Conservation (phyloP, 23 red algal genomes). For the Porphyridium purpureum region DNA sequence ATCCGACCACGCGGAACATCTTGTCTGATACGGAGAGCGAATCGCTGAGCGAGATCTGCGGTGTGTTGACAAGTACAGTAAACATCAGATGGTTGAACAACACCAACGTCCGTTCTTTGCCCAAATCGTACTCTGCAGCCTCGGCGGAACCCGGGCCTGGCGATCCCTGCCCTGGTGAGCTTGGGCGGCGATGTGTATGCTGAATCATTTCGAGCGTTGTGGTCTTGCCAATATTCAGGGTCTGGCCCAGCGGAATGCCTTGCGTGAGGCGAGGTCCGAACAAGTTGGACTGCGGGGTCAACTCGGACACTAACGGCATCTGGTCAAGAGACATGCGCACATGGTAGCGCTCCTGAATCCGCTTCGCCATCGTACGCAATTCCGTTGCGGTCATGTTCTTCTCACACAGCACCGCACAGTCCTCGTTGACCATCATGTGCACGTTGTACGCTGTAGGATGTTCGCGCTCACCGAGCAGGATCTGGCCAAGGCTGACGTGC, state of each 20-base stretch:
- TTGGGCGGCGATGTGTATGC: no score
- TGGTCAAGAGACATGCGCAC: constrained; percentile 70
- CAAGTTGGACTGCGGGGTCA: no score
- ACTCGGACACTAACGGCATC: constrained; percentile 60
- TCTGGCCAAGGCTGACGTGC: constrained; percentile 48
- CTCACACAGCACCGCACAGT: constrained; percentile 62
- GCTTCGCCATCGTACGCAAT: constrained; percentile 24
- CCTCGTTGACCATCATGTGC: constrained; percentile 50
- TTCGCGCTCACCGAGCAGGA: constrained; percentile 74
- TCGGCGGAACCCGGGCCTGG: no score
- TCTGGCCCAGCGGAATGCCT: no score
- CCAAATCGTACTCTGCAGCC: no score
- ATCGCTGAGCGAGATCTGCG: constrained; percentile 5
- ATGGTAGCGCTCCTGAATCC: constrained; percentile 47
- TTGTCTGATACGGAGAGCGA: constrained; percentile 7
- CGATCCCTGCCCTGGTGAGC: no score
- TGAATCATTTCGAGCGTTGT: no score
- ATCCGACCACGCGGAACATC: constrained; percentile 76
- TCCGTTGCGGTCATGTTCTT: constrained; percentile 35
- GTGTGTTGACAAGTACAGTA: constrained; percentile 55
- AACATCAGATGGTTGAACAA: constrained; percentile 90
- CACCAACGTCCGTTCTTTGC: no score
- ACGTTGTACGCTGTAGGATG: constrained; percentile 65
- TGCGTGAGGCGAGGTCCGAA: no score
- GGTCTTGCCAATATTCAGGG: no score